Percentiles rank a stretch among this genome's conserved stretches.
Conservation (phyloP, 169 alveolate genomes). For the Babesia caballi region DNA sequence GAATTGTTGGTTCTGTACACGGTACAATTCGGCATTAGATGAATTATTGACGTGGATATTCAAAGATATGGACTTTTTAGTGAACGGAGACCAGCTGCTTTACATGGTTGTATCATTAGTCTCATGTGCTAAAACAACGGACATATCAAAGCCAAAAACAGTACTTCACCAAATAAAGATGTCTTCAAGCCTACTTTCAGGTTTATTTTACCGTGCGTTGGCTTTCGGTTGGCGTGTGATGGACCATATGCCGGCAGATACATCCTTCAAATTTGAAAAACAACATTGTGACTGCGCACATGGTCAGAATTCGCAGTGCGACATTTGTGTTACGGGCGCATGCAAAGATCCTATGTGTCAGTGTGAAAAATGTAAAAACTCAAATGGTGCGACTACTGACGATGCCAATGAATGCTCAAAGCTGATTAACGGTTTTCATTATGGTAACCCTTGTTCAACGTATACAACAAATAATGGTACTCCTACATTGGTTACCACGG, state of each 20-base stretch:
- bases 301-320: neutral
- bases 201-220: neutral
- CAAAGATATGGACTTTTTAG: neutral
- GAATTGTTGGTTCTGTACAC: neutral
- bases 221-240: neutral
- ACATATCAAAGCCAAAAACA: neutral
- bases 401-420: no score
- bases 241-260: neutral
- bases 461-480: no score
- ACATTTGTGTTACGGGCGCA: neutral
- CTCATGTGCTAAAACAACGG: neutral
- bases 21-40: neutral
- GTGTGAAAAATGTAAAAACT: neutral
- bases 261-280: neutral
- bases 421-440: no score
- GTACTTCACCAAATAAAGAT: neutral
- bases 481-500: no score
- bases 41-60: neutral
- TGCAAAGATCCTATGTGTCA: neutral
- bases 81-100: neutral
- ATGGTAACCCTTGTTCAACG: no score
- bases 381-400: neutral
- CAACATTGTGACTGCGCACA: neutral
- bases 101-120: neutral
- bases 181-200: neutral